Base-by-base conservation (phyloP, 768 basidiomycete species). In the Cyclocybe aegerita region DNA sequence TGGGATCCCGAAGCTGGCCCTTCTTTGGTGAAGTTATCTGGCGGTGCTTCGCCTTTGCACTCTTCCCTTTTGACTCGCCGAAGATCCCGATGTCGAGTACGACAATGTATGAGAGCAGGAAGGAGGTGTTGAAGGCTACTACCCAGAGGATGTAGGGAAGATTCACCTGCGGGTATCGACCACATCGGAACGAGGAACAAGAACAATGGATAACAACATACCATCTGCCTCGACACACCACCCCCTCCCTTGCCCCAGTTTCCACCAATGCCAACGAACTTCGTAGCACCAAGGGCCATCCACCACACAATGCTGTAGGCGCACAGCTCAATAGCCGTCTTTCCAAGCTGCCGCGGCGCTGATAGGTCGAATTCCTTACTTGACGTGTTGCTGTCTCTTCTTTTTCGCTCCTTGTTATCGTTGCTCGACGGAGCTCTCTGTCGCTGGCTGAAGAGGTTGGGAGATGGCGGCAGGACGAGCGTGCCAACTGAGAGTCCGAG, bases 101-200 rank as follows among this genome's bases (percentile, higher is more conserved):
- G 16, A 85, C 54, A 37, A 94, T 74, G 70, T 97, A 96, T 9
- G 80, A 83, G 4, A 93, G 75, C 11, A 98, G 70, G 71, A 93
- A 93, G 2, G 85, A 79, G 0, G 86, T 85, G 64, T 98, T 98
- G 81, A 82, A 96, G 8, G 91, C 93, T 1, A 82, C 79, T 7
- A 89, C 79, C 93, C 95, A 98, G 12, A 93, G 67, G 33, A 94
- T 83, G 67, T 99, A 98, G 4, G 89, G 78, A 30, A 93, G 59
- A 61, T 98, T 98, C 39, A 86, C 90, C 94, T 95, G 57, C n/a
- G 37, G 38, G 16, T 29, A 12, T 17, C 33, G 9, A 35, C 30
- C 2, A 35, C 40, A 29, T 14, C 4, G 48, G 36, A 16, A 6
- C 32, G 34, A 36, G 30, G 10, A 11, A 50, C 32, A 33, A 16